Evolutionary conservation across 2,329 filamentous ascomycete genomes (phyloP), one percentile per base, ranked within the genome.

Genomic region (Chaetomiaceae sp.): DNA sequence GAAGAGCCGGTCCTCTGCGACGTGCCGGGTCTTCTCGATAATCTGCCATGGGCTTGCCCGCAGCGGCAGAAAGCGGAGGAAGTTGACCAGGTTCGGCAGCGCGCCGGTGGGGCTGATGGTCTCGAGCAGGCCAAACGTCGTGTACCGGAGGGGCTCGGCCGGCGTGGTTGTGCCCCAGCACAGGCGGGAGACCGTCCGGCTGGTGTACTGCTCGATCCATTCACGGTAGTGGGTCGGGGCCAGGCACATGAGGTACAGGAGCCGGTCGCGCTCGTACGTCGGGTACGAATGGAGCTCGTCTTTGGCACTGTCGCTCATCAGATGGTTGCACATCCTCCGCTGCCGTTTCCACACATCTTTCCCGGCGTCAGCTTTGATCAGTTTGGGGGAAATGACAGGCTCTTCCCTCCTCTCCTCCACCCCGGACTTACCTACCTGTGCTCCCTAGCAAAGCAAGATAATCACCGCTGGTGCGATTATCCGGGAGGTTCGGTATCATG

Each of bases 271-370:
- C 61, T 76, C 73, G 35, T 64, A 63, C 1, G 66, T 64, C 3
- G 73, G 73, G 52, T 75, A 76, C 12, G 62, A 58, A 57, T 74
- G 69, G 5, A 75, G 62, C 2, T 62, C 64, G 2, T 58, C 62
- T n/a, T 65, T 65, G 12, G 66, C 61, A 17, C 66, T 67, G 35
- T 60, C 59, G 23, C 66, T 60, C 71, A 76, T 75, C 14, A 75
- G 61, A 52, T 71, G 67, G 46, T 70, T 67, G 52, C 68, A 70
- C 19, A 74, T 67, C 60, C 70, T 74, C 7, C 73, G 67, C 57
- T 76, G 73, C n/a, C 72, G 67, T 58, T 70, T 73, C 73, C 73
- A 76, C 3, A 66, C n/a, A n/a, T n/a, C n/a, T 73, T 5, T 73
- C 72, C 73, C 54, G 10, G 45, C 25, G 25, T 27, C 25, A n/a